These are phyloP conservation scores for Juncus effusus DNA, from an alignment of 176 grass and related monocot genomes.

Conservation along the genomic window DNA sequence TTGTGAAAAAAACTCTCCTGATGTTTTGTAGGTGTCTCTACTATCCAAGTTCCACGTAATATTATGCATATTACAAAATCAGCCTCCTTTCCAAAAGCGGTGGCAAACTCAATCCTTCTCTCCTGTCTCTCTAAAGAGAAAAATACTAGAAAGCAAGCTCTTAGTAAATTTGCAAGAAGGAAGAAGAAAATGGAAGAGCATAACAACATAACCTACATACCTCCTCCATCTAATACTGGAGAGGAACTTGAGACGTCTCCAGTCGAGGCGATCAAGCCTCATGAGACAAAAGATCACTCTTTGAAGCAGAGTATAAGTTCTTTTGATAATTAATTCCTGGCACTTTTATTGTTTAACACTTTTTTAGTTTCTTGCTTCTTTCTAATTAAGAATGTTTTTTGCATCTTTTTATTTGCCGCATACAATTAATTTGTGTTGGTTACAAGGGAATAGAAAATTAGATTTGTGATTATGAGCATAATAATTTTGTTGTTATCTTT, in stretches of 20 bases:
- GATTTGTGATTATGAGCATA: neutral
- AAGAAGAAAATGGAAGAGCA: constrained; percentile 17
- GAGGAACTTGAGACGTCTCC: neutral
- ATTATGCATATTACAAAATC: too few relatives aligned
- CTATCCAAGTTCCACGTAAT: too few relatives aligned
- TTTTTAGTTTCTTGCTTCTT: neutral
- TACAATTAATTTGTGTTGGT: neutral
- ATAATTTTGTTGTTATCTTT: neutral
- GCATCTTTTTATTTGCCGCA: neutral
- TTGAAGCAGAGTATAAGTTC: constrained; percentile 18
- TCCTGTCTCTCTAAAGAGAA: too few relatives aligned
- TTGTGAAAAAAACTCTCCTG: too few relatives aligned
- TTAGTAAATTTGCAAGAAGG: neutral
- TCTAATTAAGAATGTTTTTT: neutral
- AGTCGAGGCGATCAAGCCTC: constrained; percentile 1
- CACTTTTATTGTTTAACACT: neutral
- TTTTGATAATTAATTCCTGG: neutral
- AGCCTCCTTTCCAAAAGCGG: too few relatives aligned
- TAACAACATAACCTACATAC: constrained; percentile 25
- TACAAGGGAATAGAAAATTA: constrained; percentile 5
- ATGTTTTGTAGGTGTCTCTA: too few relatives aligned
- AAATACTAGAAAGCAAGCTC: too few relatives aligned
- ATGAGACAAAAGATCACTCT: constrained; percentile 8
- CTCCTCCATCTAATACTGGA: constrained; percentile 5
- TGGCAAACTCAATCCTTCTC: too few relatives aligned